Base-by-base conservation (phyloP, 2,329 filamentous ascomycete genomes). In the Elsinoe ampelina region DNA sequence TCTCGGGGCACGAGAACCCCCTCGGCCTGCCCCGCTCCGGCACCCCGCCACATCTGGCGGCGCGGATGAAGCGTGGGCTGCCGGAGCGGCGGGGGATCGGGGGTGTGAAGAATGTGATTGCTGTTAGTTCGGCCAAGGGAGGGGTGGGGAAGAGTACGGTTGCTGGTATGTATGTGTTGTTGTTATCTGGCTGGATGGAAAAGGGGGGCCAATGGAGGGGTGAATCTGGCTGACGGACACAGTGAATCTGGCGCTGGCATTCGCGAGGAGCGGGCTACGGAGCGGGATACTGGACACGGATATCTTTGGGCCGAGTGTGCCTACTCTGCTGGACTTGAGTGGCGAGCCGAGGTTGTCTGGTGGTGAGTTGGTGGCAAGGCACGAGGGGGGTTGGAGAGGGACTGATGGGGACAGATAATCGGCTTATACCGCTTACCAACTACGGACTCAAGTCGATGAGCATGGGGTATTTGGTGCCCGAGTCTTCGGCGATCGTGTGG, bases 371-470 rank as follows among this genome's bases (percentile, higher is more conserved):
- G 26, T 20, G 8, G 34, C 6, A 17, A 17, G 10, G 36, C 26
- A 38, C 32, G 11, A 7, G 7, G 17, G 19, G 19, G n/a, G n/a
- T n/a, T 11, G 13, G 17, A 12, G 17, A 30, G 15, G 47, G 5
- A 39, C 17, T 58, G n/a, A 58, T 20, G 11, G 26, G 12, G 1
- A 34, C 60, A 88, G 82, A 86, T 63, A 90, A 91, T 65, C 85
- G 90, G 65, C 79, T 98, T 2, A 67, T 97, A 1, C 93, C 93
- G 0, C 74, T 98, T 20, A 90, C 87, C 19, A 95, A 95, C 68
- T 97, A 97, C 74, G 93, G 93, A 39, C 80, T 98, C 57, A 95
- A 95, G 72, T 95, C 90, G 56, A 98, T 98, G 93, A 96, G 91
- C 0, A 97, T 98, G 88, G 93, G 93, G 51, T 97, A 95, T 62